Conservation (phyloP, 345 rosid genomes). For the Dipteronia dyeriana region DNA sequence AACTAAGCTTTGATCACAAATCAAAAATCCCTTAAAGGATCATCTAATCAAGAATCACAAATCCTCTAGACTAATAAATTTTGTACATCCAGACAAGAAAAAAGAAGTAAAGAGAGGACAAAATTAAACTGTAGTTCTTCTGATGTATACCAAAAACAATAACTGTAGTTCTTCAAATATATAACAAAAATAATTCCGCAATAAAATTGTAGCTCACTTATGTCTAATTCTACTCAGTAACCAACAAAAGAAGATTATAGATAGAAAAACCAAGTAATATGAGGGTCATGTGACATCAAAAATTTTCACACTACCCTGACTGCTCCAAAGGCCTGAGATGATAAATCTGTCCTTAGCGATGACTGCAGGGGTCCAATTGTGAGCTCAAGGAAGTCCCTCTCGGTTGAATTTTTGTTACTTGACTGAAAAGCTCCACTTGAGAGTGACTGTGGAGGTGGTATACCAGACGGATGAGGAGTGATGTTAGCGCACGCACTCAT, state of each 20-base stretch:
- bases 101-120: not conserved
- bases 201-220: not conserved
- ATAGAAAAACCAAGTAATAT: not conserved
- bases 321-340: slow-evolving; percentile 22
- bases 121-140: not conserved
- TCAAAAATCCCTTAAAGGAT: too few species aligned
- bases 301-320: slow-evolving; percentile 18
- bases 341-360: not conserved
- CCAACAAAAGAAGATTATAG: not conserved
- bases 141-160: not conserved
- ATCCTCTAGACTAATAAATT: too few species aligned
- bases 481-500: not conserved
- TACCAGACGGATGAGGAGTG: slow-evolving; percentile 24
- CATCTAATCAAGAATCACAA: too few species aligned
- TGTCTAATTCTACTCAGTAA: not conserved
- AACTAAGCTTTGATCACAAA: too few species aligned
- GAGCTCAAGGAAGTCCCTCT: slow-evolving; percentile 22
- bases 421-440: not conserved
- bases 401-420: not conserved
- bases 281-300: not conserved
- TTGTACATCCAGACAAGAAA: too few species aligned
- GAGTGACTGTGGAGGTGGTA: slow-evolving; percentile 14
- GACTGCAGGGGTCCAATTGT: slow-evolving; percentile 22
- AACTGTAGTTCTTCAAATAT: not conserved
- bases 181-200: not conserved